Evolutionary conservation across 2,329 filamentous ascomycete species (phyloP).

Genomic region (Fusarium dlaminii): DNA sequence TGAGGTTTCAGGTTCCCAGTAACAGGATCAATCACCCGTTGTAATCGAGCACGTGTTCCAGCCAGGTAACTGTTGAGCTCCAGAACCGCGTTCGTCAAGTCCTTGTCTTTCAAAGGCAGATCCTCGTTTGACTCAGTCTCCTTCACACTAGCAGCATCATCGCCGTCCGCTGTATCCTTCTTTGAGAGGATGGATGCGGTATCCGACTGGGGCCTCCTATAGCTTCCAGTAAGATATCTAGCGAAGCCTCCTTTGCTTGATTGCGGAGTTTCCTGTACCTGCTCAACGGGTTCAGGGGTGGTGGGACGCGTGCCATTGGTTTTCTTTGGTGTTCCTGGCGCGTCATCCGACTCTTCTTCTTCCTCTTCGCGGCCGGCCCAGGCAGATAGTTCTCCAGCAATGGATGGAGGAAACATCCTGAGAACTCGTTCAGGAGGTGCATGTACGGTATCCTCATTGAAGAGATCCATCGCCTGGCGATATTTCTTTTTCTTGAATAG

Average conservation of each 20-base stretch:
- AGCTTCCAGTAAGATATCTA: constrained; percentile 60
- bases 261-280: constrained; percentile 44
- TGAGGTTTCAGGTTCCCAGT: constrained; percentile 69
- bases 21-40: constrained; percentile 68
- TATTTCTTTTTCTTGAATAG: constrained; percentile 88
- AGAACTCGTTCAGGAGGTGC: constrained; percentile 91
- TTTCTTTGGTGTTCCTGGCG: constrained; percentile 42
- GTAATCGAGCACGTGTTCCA: constrained; percentile 76
- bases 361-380: constrained; percentile 53
- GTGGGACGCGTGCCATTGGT: constrained; percentile 41
- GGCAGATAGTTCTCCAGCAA: constrained; percentile 82
- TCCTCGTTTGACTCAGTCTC: constrained; percentile 58
- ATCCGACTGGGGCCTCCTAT: constrained; percentile 60
- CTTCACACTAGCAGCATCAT: constrained; percentile 65
- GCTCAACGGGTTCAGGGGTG: constrained; percentile 44
- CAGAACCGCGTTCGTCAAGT: constrained; percentile 81
- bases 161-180: constrained; percentile 59
- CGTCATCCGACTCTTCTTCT: constrained; percentile 52
- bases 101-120: constrained; percentile 76
- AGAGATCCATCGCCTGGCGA: constrained; percentile 86
- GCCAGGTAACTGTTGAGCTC: constrained; percentile 90
- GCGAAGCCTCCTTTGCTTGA: constrained; percentile 59
- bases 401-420: constrained; percentile 80
- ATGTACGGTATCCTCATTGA: constrained; percentile 82
- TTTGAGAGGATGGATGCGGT: constrained; percentile 70